Conservation (phyloP, 768 basidiomycete genomes). For the Rickenella mellea region DNA sequence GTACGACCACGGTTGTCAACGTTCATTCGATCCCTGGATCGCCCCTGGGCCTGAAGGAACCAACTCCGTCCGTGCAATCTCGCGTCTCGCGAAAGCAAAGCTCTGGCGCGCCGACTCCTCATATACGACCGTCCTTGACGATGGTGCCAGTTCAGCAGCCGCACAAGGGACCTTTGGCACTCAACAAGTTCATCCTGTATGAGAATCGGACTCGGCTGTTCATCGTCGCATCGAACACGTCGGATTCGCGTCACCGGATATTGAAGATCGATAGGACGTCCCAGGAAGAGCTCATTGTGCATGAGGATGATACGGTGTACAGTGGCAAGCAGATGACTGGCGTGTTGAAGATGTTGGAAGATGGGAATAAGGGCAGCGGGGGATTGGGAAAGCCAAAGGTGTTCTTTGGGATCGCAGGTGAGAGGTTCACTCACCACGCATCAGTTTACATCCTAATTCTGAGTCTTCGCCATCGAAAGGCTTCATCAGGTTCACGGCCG, state of each 20-base stretch:
- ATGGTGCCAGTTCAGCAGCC: slow-evolving; percentile 1
- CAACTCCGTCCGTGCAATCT: slow-evolving; percentile 7
- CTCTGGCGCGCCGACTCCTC: not conserved
- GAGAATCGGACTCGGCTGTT: slow-evolving; percentile 89
- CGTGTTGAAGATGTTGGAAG: slow-evolving; percentile 90
- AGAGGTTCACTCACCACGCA: slow-evolving; percentile 7
- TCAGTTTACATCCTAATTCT: not conserved
- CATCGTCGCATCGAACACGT: slow-evolving; percentile 84
- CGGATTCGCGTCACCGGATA: slow-evolving; percentile 82
- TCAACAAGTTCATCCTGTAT: slow-evolving; percentile 87
- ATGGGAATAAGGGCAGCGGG: slow-evolving; percentile 84
- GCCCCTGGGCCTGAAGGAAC: slow-evolving; percentile 5
- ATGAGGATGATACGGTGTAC: slow-evolving; percentile 83
- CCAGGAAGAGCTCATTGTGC: slow-evolving; percentile 58
- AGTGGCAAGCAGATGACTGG: slow-evolving; percentile 82
- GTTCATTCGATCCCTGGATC: not conserved
- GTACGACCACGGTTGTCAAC: too few species aligned
- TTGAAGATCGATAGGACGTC: slow-evolving; percentile 88
- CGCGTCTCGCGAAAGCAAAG: slow-evolving; percentile 4
- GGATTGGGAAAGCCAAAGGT: slow-evolving; percentile 72
- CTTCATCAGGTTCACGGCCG: slow-evolving; percentile 88
- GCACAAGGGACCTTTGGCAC: slow-evolving; percentile 14
- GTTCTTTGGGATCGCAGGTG: slow-evolving; percentile 80
- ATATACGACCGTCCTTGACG: not conserved
- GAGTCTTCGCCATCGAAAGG: slow-evolving; percentile 32